Evolutionary conservation across 1,139 yeast species (phyloP).

Genomic region (Ogataea hybrid): DNA sequence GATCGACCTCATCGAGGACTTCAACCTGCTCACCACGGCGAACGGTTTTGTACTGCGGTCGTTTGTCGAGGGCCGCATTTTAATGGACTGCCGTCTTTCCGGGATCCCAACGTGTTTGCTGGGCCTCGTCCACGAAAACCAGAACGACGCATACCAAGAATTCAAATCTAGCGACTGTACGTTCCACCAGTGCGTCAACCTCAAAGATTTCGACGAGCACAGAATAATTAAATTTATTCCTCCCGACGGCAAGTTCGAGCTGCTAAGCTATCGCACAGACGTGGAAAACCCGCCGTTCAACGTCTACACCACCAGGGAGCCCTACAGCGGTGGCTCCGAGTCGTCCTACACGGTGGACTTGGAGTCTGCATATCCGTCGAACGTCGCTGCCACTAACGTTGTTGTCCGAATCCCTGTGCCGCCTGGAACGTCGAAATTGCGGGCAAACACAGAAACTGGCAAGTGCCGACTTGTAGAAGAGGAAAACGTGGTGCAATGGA

Average conservation of each 20-base stretch:
- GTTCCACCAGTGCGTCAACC: slow-evolving; percentile 81
- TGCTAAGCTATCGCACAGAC: slow-evolving; percentile 75
- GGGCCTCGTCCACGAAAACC: slow-evolving; percentile 39
- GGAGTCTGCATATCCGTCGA: slow-evolving; percentile 61
- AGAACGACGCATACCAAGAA: slow-evolving; percentile 41
- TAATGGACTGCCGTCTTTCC: slow-evolving; percentile 68
- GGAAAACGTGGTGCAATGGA: slow-evolving; percentile 17
- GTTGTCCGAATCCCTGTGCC: slow-evolving; percentile 66
- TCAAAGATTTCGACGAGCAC: slow-evolving; percentile 62
- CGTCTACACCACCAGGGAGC: slow-evolving; percentile 59
- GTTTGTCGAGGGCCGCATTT: slow-evolving; percentile 74
- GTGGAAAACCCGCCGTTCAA: slow-evolving; percentile 73
- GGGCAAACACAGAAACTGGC: slow-evolving; percentile 56
- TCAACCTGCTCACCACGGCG: slow-evolving; percentile 63
- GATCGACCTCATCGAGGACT: slow-evolving; percentile 72
- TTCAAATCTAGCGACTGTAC: slow-evolving; percentile 74
- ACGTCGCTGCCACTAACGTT: slow-evolving; percentile 66
- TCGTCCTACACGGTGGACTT: slow-evolving; percentile 50
- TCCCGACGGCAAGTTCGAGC: slow-evolving; percentile 88
- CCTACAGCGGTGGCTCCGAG: slow-evolving; percentile 43
- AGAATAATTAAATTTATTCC: slow-evolving; percentile 70
- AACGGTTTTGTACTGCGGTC: slow-evolving; percentile 64
- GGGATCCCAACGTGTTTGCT: slow-evolving; percentile 73
- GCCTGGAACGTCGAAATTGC: slow-evolving; percentile 52
- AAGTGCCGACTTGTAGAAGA: slow-evolving; percentile 34